Conservation (phyloP, 371 early-diverging fungal species). For the Mucor indicus region DNA sequence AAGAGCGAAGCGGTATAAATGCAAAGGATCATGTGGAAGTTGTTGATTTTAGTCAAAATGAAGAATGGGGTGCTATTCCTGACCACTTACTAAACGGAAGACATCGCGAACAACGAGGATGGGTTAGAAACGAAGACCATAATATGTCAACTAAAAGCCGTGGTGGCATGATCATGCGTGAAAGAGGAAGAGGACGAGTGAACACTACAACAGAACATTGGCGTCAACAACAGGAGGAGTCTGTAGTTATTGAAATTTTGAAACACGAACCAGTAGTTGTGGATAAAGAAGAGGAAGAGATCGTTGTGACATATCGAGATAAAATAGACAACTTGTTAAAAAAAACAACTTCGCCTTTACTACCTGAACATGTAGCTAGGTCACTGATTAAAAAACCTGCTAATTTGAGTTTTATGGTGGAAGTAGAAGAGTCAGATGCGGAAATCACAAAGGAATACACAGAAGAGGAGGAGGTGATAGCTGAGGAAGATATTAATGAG, state of each 20-base stretch:
- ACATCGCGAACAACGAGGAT: slow-evolving; percentile 5
- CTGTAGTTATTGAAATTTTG: slow-evolving; percentile 8
- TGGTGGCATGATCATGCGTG: no score
- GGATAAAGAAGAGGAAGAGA: no score
- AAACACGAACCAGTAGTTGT: slow-evolving; percentile 10
- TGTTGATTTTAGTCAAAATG: slow-evolving; percentile 1
- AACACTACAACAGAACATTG: no score
- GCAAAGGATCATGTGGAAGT: not conserved
- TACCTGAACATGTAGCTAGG: slow-evolving; percentile 25
- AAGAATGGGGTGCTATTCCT: slow-evolving; percentile 8
- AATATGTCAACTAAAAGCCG: no score
- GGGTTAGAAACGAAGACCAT: slow-evolving; percentile 8
- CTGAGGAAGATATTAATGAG: no score
- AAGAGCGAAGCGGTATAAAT: no score
- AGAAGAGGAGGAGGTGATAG: no score
- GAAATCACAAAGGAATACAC: no score
- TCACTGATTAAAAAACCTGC: slow-evolving; percentile 26
- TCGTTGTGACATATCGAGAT: no score
- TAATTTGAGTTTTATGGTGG: slow-evolving; percentile 29
- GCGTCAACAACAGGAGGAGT: slow-evolving; percentile 2
- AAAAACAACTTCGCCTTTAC: slow-evolving; percentile 21
- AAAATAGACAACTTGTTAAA: not conserved
- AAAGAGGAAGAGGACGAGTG: not conserved
- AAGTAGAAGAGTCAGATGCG: slow-evolving; percentile 19
- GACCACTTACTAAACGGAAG: not conserved